Percentiles rank a stretch among this genome's conserved stretches.
Evolutionary conservation across 371 early-diverging fungal genomes (phyloP).

Genomic region (Mortierella sp.): DNA sequence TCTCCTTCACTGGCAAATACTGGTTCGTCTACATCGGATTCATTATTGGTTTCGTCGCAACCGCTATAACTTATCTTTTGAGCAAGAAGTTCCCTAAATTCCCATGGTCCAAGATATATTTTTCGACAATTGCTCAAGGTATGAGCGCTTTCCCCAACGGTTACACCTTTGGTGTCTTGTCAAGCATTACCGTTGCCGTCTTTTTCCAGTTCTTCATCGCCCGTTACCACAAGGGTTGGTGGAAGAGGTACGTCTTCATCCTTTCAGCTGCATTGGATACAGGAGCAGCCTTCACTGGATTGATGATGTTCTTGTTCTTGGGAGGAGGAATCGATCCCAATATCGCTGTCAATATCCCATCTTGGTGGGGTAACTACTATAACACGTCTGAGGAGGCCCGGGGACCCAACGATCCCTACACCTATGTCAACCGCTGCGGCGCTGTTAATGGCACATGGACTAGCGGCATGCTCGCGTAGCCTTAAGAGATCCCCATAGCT

Average conservation of each 20-base stretch:
- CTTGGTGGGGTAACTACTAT: conserved; percentile 65
- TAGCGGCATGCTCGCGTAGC: conserved; percentile 11
- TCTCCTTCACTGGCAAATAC: conserved; percentile 61
- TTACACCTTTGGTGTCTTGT: conserved; percentile 60
- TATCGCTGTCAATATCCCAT: conserved; percentile 57
- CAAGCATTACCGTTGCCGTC: conserved; percentile 55
- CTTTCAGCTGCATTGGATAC: conserved; percentile 70
- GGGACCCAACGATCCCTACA: conserved; percentile 14
- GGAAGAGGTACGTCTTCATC: conserved; percentile 68
- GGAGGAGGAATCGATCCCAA: conserved; percentile 62
- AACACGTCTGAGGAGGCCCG: not conserved
- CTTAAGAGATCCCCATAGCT: not conserved
- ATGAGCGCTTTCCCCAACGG: conserved; percentile 61
- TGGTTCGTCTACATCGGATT: conserved; percentile 61
- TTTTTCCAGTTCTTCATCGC: conserved; percentile 63
- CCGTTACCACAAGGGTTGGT: conserved; percentile 61
- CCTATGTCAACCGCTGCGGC: conserved; percentile 34
- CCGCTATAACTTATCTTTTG: conserved; percentile 61
- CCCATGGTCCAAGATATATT: conserved; percentile 56
- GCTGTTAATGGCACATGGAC: conserved; percentile 12
- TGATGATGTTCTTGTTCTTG: conserved; percentile 63
- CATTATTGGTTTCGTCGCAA: conserved; percentile 62
- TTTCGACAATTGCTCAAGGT: conserved; percentile 63
- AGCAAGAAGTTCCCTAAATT: conserved; percentile 59
- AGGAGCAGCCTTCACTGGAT: conserved; percentile 66